These are phyloP conservation scores for Oleoguttula mirabilis DNA, from an alignment of 495 filamentous ascomycete species.

Conservation along the genomic window DNA sequence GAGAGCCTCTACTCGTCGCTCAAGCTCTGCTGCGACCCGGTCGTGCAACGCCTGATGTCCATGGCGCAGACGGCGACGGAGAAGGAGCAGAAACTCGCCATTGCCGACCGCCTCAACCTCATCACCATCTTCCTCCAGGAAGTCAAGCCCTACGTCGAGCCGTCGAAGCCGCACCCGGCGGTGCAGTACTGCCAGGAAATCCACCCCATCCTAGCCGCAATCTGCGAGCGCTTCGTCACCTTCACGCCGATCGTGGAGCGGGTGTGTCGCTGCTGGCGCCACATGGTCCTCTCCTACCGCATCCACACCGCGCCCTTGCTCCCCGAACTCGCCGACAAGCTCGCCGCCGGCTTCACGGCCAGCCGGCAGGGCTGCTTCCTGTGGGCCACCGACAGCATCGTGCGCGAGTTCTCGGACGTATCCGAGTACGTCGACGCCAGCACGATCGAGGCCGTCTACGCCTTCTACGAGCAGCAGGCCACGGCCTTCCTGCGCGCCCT, in stretches of 20 bases:
- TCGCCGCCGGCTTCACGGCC: conserved; percentile 68
- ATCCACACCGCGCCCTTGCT: conserved; percentile 78
- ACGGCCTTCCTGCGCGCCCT: conserved; percentile 75
- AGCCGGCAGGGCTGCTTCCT: conserved; percentile 93
- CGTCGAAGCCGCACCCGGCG: conserved; percentile 67
- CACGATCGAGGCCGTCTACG: conserved; percentile 83
- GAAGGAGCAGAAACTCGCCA: conserved; percentile 62
- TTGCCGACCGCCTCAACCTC: conserved; percentile 87
- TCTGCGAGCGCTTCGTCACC: conserved; percentile 71
- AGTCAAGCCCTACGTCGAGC: conserved; percentile 64
- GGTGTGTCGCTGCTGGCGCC: conserved; percentile 86
- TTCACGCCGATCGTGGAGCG: conserved; percentile 85
- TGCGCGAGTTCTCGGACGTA: conserved; percentile 88
- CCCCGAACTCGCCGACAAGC: conserved; percentile 71
- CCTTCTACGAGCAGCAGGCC: conserved; percentile 88
- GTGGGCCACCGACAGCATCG: conserved; percentile 89
- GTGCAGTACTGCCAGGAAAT: conserved; percentile 95
- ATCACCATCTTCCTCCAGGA: conserved; percentile 79
- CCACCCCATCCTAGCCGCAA: conserved; percentile 68
- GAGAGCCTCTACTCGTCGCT: conserved; percentile 69
- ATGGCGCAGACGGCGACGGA: conserved; percentile 77
- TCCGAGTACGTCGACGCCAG: conserved; percentile 65
- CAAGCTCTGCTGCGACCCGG: conserved; percentile 87
- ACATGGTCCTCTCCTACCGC: conserved; percentile 91
- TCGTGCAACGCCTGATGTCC: conserved; percentile 72